phyloP scores from a whole-genome alignment of 1,284 basidiomycete species.

The Heterobasidion occidentale region DNA sequence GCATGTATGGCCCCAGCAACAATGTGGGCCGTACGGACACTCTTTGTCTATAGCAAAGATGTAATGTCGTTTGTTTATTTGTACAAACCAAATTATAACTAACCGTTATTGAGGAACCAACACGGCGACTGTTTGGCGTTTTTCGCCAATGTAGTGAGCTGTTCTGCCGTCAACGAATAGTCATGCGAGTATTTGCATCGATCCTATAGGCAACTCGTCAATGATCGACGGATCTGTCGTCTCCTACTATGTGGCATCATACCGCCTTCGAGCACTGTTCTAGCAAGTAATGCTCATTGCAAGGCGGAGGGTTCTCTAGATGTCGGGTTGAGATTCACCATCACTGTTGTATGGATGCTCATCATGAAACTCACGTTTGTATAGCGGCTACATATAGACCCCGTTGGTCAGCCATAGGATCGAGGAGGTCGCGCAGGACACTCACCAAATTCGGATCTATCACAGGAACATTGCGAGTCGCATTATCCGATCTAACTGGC shows the following conservation, averaged over 20 bases:
- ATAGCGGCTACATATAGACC: conserved; percentile 21
- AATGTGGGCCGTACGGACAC: conserved; percentile 63
- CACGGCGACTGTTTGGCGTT: conserved; percentile 79
- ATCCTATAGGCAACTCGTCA: conserved; percentile 30
- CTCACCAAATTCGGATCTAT: conserved; percentile 11
- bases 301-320: conserved; percentile 66
- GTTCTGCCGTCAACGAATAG: conserved; percentile 59
- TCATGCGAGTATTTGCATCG: conserved; percentile 77
- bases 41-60: conserved; percentile 40
- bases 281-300: conserved; percentile 76
- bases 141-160: conserved; percentile 52
- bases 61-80: not conserved
- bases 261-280: conserved; percentile 66
- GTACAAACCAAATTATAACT: conserved; percentile 2
- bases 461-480: conserved; percentile 1
- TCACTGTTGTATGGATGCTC: not conserved
- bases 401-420: not conserved
- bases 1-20: conserved; percentile 78
- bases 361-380: conserved; percentile 23
- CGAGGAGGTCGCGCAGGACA: not conserved
- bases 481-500: not conserved
- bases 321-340: not conserved
- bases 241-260: conserved; percentile 15
- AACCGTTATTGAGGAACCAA: conserved; percentile 71
- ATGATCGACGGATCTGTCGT: not conserved